These are phyloP conservation scores for Citrullus mucosospermus DNA, from an alignment of 306 rosid species.

Conservation along the genomic window DNA sequence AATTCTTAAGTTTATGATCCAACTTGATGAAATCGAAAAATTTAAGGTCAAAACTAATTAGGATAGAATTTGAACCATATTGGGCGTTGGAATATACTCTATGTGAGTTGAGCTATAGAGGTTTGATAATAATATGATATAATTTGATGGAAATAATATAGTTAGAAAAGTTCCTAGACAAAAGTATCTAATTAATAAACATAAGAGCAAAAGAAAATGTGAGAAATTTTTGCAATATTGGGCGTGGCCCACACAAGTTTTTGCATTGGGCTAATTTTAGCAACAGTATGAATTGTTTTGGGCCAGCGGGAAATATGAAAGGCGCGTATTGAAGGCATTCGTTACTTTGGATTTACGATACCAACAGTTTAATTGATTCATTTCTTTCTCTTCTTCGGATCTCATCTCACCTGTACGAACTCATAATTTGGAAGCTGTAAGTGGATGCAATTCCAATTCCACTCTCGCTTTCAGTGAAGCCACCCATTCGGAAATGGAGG, in stretches of 20 bases:
- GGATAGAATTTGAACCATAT: no score
- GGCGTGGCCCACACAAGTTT: not conserved
- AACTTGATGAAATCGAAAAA: no score
- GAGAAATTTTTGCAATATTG: not conserved
- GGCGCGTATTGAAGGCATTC: not conserved
- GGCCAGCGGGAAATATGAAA: slow-evolving; percentile 1
- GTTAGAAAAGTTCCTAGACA: no score
- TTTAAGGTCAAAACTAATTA: no score
- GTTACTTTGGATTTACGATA: not conserved
- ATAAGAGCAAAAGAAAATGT: no score
- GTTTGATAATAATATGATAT: no score
- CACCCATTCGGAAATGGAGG: slow-evolving; percentile 39
- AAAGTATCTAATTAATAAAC: no score
- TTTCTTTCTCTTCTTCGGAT: not conserved
- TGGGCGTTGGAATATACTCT: no score
- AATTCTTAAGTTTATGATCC: no score
- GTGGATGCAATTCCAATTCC: not conserved
- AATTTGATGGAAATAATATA: no score
- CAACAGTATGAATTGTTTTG: not conserved
- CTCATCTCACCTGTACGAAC: not conserved
- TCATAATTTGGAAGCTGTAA: not conserved
- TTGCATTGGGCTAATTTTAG: not conserved
- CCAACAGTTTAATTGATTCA: not conserved
- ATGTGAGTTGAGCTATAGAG: no score
- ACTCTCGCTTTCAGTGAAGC: slow-evolving; percentile 1